phyloP scores from a whole-genome alignment of 2,329 filamentous ascomycete genomes.

The Ophiosphaerella narmari region DNA sequence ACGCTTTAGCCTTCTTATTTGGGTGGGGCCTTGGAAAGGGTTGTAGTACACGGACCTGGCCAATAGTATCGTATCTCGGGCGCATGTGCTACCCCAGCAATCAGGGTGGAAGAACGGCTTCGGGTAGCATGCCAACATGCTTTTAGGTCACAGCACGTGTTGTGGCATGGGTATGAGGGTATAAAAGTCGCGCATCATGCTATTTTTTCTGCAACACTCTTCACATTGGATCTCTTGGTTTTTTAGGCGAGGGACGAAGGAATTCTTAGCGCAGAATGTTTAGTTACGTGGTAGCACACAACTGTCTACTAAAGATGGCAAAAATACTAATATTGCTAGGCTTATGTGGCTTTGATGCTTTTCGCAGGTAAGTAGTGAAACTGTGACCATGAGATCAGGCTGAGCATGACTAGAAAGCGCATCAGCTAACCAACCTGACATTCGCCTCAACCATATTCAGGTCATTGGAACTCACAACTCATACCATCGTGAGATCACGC shows the following conservation, averaged over 20 bases:
- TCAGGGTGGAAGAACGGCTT: neutral
- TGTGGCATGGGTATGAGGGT: neutral
- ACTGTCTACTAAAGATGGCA: neutral
- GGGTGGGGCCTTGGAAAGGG: no score
- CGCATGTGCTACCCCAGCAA: slow-evolving; percentile 1
- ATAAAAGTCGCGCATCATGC: neutral
- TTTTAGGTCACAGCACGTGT: neutral
- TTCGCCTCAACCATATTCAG: slow-evolving; percentile 59
- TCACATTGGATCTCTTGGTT: neutral
- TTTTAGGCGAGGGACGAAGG: neutral
- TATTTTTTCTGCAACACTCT: neutral
- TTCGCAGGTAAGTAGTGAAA: neutral
- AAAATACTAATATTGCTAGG: neutral
- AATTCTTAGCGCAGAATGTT: neutral
- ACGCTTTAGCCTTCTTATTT: neutral
- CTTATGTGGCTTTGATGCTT: neutral
- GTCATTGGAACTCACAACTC: slow-evolving; percentile 59
- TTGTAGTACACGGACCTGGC: neutral
- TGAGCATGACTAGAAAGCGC: neutral
- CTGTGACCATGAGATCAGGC: no score
- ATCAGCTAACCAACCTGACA: slow-evolving; percentile 8
- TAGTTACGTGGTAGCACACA: neutral
- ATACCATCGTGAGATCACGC: slow-evolving; percentile 55
- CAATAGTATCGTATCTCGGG: neutral
- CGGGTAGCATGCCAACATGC: neutral